These are phyloP conservation scores for Deinandra increscens DNA, from an alignment of 129 eudicot species.

Conservation along the genomic window DNA sequence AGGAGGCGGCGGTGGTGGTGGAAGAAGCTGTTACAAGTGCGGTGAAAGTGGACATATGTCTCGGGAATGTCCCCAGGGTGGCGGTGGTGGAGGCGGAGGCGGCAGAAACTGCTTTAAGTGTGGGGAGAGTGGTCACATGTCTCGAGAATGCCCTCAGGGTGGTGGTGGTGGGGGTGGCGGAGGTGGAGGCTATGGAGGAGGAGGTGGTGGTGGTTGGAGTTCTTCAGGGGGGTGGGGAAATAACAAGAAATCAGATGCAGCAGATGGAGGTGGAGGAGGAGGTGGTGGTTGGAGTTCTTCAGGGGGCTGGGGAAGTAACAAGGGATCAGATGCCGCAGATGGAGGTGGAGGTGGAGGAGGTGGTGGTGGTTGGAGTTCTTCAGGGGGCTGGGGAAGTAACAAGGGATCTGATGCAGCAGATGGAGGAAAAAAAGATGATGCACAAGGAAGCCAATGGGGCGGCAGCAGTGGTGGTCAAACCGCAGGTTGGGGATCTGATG, in stretches of 20 bases:
- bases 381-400: conserved; percentile 36
- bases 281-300: conserved; percentile 20
- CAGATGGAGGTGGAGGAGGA: conserved; percentile 25
- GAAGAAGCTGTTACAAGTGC: conserved; percentile 17
- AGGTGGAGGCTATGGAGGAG: conserved; percentile 22
- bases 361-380: conserved; percentile 20
- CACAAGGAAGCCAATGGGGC: conserved; percentile 27
- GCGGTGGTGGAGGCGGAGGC: conserved; percentile 23
- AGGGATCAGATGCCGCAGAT: conserved; percentile 24
- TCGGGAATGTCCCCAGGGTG: conserved; percentile 27
- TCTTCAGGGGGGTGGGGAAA: conserved; percentile 35
- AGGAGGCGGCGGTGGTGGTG: conserved; percentile 22
- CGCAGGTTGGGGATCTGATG: conserved; percentile 20
- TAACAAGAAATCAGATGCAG: conserved; percentile 26
- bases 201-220: conserved; percentile 21
- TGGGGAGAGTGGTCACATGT: conserved; percentile 31
- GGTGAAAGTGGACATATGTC: conserved; percentile 30
- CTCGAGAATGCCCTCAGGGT: conserved; percentile 29
- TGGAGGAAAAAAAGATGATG: conserved; percentile 28
- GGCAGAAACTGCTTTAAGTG: conserved; percentile 21
- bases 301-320: conserved; percentile 37
- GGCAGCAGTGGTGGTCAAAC: conserved; percentile 7
- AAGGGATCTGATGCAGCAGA: conserved; percentile 26
- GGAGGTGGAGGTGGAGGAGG: conserved; percentile 26
- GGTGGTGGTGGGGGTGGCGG: not conserved